Conservation (phyloP, 1,139 yeast genomes). For the Lodderomyces beijingensis region DNA sequence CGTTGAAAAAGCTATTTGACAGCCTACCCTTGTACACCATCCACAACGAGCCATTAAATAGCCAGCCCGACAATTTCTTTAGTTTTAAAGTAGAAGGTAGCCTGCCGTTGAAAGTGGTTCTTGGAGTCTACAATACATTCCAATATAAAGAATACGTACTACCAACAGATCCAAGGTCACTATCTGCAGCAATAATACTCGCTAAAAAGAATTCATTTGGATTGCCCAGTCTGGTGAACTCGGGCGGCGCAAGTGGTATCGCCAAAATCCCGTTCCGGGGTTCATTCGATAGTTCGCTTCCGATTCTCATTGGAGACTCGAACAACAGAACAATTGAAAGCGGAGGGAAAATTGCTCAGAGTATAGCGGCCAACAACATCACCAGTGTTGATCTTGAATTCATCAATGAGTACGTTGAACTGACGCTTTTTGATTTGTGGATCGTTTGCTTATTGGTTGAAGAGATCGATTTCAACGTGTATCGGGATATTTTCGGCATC, state of each 20-base stretch:
- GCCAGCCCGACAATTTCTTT: conserved; percentile 16
- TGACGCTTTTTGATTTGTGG: conserved; percentile 40
- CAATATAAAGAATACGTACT: conserved; percentile 17
- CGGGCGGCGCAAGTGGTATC: conserved; percentile 1
- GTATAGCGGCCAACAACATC: conserved; percentile 8
- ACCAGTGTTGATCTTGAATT: conserved; percentile 11
- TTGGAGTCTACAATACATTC: conserved; percentile 40
- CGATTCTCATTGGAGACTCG: conserved; percentile 35
- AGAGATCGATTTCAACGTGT: conserved; percentile 8
- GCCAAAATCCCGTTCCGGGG: conserved; percentile 17
- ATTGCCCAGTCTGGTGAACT: conserved; percentile 20
- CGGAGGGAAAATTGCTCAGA: conserved; percentile 10
- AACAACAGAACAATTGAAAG: conserved; percentile 26
- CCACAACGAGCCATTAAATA: conserved; percentile 23
- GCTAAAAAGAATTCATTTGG: conserved; percentile 30
- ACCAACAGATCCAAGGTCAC: conserved; percentile 46
- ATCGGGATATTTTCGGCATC: conserved; percentile 18
- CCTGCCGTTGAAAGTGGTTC: conserved; percentile 19
- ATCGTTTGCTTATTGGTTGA: conserved; percentile 26
- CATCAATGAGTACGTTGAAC: conserved; percentile 31
- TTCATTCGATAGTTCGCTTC: conserved; percentile 39
- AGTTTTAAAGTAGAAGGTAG: conserved; percentile 12
- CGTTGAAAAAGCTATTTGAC: conserved; percentile 42
- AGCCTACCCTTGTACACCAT: conserved; percentile 42
- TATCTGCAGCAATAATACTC: conserved; percentile 30